Evolutionary conservation across 306 rosid genomes (phyloP).

Genomic region (Cicer pinnatifidum): DNA sequence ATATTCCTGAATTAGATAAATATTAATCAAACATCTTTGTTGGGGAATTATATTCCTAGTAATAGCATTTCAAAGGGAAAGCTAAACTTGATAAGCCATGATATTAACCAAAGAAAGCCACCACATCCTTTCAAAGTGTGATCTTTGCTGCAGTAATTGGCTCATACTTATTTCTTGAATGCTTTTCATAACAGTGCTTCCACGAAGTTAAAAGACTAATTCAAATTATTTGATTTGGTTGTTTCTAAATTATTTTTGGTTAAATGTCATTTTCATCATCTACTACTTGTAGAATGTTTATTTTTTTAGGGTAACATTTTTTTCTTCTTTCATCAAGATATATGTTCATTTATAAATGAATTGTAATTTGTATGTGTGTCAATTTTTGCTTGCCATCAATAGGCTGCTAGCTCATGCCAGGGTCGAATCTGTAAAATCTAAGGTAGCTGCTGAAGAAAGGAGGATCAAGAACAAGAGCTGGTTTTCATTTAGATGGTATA

Average conservation of each 20-base stretch:
- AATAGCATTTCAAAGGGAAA: background rate
- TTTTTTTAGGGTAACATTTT: background rate
- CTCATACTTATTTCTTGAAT: slow-evolving; percentile 15
- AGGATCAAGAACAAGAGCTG: slow-evolving; percentile 72
- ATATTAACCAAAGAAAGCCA: slow-evolving; percentile 7
- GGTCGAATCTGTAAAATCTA: slow-evolving; percentile 87
- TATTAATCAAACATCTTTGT: too few species aligned
- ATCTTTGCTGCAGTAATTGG: background rate
- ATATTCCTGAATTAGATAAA: too few species aligned
- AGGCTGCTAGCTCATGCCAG: slow-evolving; percentile 98
- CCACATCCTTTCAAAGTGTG: background rate
- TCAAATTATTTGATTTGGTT: background rate
- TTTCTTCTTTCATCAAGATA: background rate
- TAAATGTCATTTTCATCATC: background rate
- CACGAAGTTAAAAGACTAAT: background rate
- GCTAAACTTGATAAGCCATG: background rate
- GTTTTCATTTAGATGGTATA: slow-evolving; percentile 89
- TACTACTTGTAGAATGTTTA: background rate
- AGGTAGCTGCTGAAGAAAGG: slow-evolving; percentile 90
- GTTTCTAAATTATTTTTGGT: slow-evolving; percentile 25
- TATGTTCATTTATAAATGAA: slow-evolving; percentile 20
- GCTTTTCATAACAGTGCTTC: slow-evolving; percentile 2
- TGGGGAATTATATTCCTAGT: too few species aligned
- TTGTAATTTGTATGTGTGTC: slow-evolving; percentile 9
- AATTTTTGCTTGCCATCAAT: slow-evolving; percentile 39